phyloP scores from a whole-genome alignment of 2,329 filamentous ascomycete species.

The Uncinocarpus reesii region DNA sequence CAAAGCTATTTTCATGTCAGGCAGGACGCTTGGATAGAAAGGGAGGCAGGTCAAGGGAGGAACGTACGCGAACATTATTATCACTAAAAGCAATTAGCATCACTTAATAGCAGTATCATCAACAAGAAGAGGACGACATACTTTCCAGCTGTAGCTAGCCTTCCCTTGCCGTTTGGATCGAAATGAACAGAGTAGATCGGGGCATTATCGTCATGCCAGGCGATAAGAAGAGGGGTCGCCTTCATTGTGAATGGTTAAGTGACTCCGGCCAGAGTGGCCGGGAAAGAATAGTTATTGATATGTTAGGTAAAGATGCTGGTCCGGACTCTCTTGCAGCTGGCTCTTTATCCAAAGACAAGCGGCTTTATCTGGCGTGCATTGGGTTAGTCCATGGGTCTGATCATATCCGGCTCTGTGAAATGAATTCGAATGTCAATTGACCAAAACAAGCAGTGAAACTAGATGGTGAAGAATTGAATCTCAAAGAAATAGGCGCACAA shows the following conservation, averaged over 20 bases:
- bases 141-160: constrained; percentile 85
- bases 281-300: neutral
- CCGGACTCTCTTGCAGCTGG: neutral
- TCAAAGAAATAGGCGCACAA: neutral
- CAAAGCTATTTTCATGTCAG: constrained; percentile 56
- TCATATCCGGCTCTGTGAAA: neutral
- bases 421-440: constrained; percentile 2
- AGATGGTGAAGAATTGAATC: neutral
- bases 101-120: neutral
- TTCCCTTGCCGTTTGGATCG: constrained; percentile 80
- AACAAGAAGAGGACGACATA: constrained; percentile 23
- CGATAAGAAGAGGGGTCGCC: constrained; percentile 88
- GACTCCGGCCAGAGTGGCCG: neutral
- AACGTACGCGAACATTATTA: constrained; percentile 79
- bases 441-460: neutral
- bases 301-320: neutral
- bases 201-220: constrained; percentile 96
- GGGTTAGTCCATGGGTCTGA: constrained; percentile 7
- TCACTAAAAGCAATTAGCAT: constrained; percentile 43
- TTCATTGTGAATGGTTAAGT: constrained; percentile 57
- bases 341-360: constrained; percentile 6
- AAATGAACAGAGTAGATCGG: constrained; percentile 98
- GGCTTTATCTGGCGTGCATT: constrained; percentile 5
- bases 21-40: constrained; percentile 16
- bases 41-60: constrained; percentile 14